Evolutionary conservation across 805 yeast genomes (phyloP), one percentile per base, ranked within the genome.

Genomic region (Cyberlindnera xishuangbannaensis): DNA sequence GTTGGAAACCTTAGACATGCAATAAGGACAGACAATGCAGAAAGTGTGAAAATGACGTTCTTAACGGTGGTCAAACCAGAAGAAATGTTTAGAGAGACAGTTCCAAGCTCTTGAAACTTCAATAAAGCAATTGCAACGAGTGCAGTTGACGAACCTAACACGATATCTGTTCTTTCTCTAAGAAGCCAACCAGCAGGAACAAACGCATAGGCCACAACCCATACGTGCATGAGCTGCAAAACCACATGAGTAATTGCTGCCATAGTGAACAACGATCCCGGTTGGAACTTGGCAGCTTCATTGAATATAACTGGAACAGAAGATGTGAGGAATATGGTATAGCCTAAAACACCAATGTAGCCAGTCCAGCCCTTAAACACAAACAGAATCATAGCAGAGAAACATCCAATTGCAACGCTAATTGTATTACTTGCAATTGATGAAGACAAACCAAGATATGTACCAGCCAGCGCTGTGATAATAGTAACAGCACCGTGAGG

Each of bases 131-230:
- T 40, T 2, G 72, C 67, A 17, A 85, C 60, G 28, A 70, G 52
- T 0, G 58, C 43, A 28, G 78, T 74, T 12, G 92, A 75, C 7
- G 62, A 41, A 6, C 70, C 70, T 27, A 87, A 58, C 3, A 92
- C 73, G 28, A 83, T 58, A 56, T 86, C 95, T 1, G 92, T 80
- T 56, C 96, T 73, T 59, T 92, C 98, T 52, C 98, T 74, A 32
- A 92, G 65, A 15, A 83, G 40, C 54, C 81, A 79, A 7, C 98
- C 98, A 40, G 85, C 88, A 9, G 98, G 98, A 29, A 92, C 98
- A 62, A 92, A 92, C 0, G 98, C 97, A 58, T 92, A 92, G 0
- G 98, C 98, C 28, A 92, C 97, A 27, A 83, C 80, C 97, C 97
- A 90, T 31, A 90, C 95, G 57, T 87, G 90, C 5, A 83, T 94